phyloP scores from a whole-genome alignment of 2,329 filamentous ascomycete species.

The Apiospora saccharicola region DNA sequence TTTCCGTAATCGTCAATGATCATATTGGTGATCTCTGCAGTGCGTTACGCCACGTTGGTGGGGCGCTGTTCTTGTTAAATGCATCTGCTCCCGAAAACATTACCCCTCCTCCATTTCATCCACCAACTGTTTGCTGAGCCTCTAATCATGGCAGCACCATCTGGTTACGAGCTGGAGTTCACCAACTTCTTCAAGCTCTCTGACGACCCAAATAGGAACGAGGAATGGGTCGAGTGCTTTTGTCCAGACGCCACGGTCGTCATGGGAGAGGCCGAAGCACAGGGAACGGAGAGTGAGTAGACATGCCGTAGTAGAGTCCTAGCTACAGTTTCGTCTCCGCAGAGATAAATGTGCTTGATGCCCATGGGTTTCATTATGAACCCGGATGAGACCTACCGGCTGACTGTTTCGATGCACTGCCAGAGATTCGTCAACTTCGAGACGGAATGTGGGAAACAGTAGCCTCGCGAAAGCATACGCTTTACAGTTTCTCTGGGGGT shows the following conservation, averaged over 20 bases:
- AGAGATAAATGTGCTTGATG: not conserved
- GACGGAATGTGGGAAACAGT: not conserved
- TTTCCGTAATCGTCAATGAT: not conserved
- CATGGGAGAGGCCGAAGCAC: not conserved
- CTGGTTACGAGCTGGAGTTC: not conserved
- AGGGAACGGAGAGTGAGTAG: not conserved
- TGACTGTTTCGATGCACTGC: not conserved
- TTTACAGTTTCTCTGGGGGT: not conserved
- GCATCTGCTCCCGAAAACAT: not conserved
- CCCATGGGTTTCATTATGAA: not conserved
- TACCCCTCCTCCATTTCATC: not conserved
- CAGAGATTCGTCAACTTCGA: not conserved
- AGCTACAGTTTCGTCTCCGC: not conserved
- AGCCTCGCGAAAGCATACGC: not conserved
- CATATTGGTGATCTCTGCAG: not conserved
- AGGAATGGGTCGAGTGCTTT: not conserved
- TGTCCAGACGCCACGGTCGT: not conserved
- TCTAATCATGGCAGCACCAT: not conserved
- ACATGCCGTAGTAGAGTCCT: no score
- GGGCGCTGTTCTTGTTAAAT: not conserved
- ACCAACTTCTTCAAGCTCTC: conserved; percentile 3
- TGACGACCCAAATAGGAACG: not conserved
- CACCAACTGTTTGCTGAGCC: not conserved
- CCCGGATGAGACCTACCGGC: not conserved
- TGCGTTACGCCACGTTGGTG: not conserved